phyloP scores from a whole-genome alignment of 2,329 filamentous ascomycete genomes.

The Aspergillus glaucus region DNA sequence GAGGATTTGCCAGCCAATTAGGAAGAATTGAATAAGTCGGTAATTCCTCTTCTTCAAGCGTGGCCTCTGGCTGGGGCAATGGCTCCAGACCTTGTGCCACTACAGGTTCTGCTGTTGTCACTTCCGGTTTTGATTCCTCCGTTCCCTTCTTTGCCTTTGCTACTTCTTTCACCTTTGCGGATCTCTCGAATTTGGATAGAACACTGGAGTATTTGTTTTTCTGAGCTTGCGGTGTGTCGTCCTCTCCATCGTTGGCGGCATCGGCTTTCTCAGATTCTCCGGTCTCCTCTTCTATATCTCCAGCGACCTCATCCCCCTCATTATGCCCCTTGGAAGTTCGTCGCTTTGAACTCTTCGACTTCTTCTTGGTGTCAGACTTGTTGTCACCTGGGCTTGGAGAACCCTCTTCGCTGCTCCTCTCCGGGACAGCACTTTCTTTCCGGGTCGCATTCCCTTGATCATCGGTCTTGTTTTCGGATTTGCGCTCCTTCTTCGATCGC shows the following conservation, averaged over 20 bases:
- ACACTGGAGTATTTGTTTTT: slow-evolving; percentile 32
- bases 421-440: slow-evolving; percentile 24
- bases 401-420: slow-evolving; percentile 19
- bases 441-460: slow-evolving; percentile 24
- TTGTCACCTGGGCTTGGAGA: slow-evolving; percentile 17
- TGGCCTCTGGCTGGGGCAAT: slow-evolving; percentile 63
- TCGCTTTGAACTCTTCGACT: slow-evolving; percentile 34
- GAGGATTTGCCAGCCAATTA: slow-evolving; percentile 69
- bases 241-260: slow-evolving; percentile 11
- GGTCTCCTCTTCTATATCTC: slow-evolving; percentile 18
- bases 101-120: slow-evolving; percentile 22
- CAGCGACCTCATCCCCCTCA: slow-evolving; percentile 11
- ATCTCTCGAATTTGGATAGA: slow-evolving; percentile 36
- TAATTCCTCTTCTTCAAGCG: slow-evolving; percentile 50
- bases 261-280: slow-evolving; percentile 3
- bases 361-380: slow-evolving; percentile 18
- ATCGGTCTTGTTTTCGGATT: slow-evolving; percentile 15
- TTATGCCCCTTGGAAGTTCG: slow-evolving; percentile 17
- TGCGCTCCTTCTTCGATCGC: slow-evolving; percentile 18
- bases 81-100: slow-evolving; percentile 60
- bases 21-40: slow-evolving; percentile 74
- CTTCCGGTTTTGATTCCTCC: slow-evolving; percentile 1
- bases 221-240: slow-evolving; percentile 7
- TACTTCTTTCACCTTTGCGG: slow-evolving; percentile 16
- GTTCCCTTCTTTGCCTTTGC: slow-evolving; percentile 11